Evolutionary conservation across 2,329 filamentous ascomycete species (phyloP).

Genomic region (Lecanicillium sp.): DNA sequence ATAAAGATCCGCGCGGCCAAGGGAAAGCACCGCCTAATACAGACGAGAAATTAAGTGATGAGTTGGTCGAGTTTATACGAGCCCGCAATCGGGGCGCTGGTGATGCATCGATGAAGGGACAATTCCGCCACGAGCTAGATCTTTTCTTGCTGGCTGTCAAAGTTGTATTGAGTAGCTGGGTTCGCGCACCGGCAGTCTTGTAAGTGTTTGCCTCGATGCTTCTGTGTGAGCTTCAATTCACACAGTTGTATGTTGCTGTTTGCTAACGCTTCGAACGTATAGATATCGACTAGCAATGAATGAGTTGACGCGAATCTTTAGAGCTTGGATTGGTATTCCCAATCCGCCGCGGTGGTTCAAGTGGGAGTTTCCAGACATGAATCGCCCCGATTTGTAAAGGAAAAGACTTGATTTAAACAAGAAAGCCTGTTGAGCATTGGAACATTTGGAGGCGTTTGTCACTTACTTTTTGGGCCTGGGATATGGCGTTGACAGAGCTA

Average conservation of each 20-base stretch:
- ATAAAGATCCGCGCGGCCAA: constrained; percentile 14
- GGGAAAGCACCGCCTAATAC: constrained; percentile 3
- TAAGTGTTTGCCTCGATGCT: background rate
- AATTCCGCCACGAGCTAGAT: constrained; percentile 3
- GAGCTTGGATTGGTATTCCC: constrained; percentile 6
- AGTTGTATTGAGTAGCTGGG: constrained; percentile 4
- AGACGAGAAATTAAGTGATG: constrained; percentile 21
- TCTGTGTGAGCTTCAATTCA: too few relatives aligned
- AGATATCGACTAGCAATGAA: background rate
- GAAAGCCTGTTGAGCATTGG: too few relatives aligned
- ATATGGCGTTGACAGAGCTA: too few relatives aligned
- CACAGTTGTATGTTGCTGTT: background rate
- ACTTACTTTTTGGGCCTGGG: too few relatives aligned
- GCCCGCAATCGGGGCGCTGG: constrained; percentile 1
- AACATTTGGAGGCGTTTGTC: too few relatives aligned
- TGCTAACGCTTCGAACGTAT: background rate
- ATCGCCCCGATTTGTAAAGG: constrained; percentile 5
- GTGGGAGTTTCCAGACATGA: constrained; percentile 3
- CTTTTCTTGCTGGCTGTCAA: constrained; percentile 5
- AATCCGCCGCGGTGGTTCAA: constrained; percentile 1
- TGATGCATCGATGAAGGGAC: background rate
- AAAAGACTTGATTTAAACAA: too few relatives aligned
- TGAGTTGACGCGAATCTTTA: constrained; percentile 1
- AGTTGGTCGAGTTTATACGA: constrained; percentile 7
- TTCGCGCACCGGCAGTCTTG: constrained; percentile 3